phyloP scores from a whole-genome alignment of 2,329 filamentous ascomycete genomes.

The Diaporthe eres region DNA sequence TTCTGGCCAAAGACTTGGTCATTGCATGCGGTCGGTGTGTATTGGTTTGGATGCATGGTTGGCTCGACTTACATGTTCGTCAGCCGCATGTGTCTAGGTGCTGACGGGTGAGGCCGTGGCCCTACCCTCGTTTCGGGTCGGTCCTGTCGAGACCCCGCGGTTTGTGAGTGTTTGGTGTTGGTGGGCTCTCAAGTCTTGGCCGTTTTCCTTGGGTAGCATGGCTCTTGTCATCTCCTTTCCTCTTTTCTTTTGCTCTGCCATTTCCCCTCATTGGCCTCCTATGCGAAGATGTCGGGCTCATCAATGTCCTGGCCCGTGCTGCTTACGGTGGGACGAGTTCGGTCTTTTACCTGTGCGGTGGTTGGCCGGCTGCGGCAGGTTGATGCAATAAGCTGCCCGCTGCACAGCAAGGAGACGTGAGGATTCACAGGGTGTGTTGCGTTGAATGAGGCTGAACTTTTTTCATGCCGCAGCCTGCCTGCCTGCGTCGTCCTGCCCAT shows the following conservation, averaged over 20 bases:
- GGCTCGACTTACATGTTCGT: background rate
- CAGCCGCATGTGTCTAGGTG: conserved; percentile 23
- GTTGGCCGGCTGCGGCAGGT: conserved; percentile 15
- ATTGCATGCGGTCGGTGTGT: background rate
- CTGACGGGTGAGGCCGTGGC: conserved; percentile 26
- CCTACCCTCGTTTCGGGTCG: conserved; percentile 8
- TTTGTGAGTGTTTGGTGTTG: conserved; percentile 22
- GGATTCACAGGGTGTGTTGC: conserved; percentile 4
- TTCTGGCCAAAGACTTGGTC: background rate
- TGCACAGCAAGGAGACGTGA: conserved; percentile 3
- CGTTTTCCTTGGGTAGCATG: conserved; percentile 26
- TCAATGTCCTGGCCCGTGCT: background rate
- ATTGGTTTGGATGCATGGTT: background rate
- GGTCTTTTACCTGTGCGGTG: background rate
- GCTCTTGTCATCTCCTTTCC: background rate
- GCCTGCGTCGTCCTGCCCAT: conserved; percentile 2
- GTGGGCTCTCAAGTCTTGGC: conserved; percentile 29
- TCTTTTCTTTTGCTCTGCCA: background rate
- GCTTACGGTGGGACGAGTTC: conserved; percentile 19
- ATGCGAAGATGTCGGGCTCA: background rate
- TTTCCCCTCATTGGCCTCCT: background rate
- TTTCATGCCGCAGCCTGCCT: conserved; percentile 23
- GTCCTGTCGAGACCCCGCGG: conserved; percentile 26
- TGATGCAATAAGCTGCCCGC: conserved; percentile 24
- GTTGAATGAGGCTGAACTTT: conserved; percentile 28